phyloP scores from a whole-genome alignment of 805 yeast species.

The Priceomyces castillae region DNA sequence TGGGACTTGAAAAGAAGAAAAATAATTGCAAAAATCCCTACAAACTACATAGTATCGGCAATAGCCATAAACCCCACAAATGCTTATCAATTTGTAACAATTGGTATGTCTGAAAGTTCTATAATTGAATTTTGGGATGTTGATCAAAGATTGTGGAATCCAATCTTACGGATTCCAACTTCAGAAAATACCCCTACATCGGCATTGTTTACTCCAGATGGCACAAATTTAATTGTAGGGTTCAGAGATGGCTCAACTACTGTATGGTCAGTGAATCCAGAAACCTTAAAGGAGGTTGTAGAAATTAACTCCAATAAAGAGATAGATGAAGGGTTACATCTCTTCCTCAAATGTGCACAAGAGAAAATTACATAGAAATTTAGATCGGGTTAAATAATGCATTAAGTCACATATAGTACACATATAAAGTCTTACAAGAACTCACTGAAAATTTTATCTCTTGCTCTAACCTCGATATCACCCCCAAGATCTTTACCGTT shows the following conservation, averaged over 20 bases:
- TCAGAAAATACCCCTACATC: constrained; percentile 9
- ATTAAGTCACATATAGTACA: constrained; percentile 1
- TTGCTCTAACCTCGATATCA: constrained; percentile 51
- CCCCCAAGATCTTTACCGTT: constrained; percentile 46
- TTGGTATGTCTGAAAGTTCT: constrained; percentile 17
- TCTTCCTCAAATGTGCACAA: not conserved
- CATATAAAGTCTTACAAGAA: constrained; percentile 5
- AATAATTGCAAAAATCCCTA: constrained; percentile 19
- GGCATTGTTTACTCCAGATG: constrained; percentile 16
- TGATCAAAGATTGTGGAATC: constrained; percentile 14
- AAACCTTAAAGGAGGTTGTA: constrained; percentile 3
- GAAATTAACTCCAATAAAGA: constrained; percentile 6
- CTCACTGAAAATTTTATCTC: constrained; percentile 30
- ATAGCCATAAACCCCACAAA: constrained; percentile 17
- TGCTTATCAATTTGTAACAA: constrained; percentile 24
- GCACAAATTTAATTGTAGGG: constrained; percentile 20
- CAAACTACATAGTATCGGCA: constrained; percentile 17
- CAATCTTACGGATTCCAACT: constrained; percentile 15
- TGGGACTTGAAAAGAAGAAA: constrained; percentile 14
- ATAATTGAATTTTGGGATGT: constrained; percentile 33
- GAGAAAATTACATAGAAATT: not conserved
- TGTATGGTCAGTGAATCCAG: constrained; percentile 12
- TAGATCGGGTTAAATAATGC: not conserved
- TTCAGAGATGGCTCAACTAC: constrained; percentile 18
- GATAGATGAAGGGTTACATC: constrained; percentile 11